Evolutionary conservation across 257 asterid genomes (phyloP), one percentile per base, ranked within the genome.

Genomic region (Primulina tabacum): DNA sequence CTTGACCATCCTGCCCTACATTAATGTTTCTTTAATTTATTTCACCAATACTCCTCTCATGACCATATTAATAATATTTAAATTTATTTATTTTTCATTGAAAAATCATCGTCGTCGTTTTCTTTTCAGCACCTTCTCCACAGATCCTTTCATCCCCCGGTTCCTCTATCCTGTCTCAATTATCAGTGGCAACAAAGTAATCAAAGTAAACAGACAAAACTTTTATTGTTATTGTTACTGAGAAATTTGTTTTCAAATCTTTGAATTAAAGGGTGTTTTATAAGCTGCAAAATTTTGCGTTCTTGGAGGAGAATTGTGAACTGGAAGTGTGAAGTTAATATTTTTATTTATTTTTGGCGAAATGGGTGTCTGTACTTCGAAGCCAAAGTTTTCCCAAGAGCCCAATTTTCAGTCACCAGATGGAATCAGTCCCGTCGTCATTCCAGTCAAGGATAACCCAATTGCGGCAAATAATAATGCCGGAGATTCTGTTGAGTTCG

Each of bases 321-420:
- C 55, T n/a, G 55, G 18, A 43, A 43, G n/a, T 4, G 55, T 43
- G 14, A 43, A 43, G 55, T 14, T 43, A 4, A 4, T 5, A 43
- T 7, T 47, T 17, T 63, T 6, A 53, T 17, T 68, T 47, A 53
- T 40, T 56, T 32, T 9, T 10, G 50, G 60, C 56, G 8, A n/a
- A 60, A 71, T 90, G 97, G 97, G 97, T 58, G 69, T 61, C 56
- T 90, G 97, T 64, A 76, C 88, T 74, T 90, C 96, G 11, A 90
- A 76, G 72, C 89, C 97, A 56, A 88, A 81, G 79, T 82, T 87
- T 81, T 77, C 73, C 17, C 71, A 77, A 18, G 81, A 82, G 12
- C 81, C 84, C 74, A 75, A 33, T 56, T 59, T 64, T 14, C 75
- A 68, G 32, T 64, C 78, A 8, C 26, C 75, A 0, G 75, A 16